Percentiles rank a stretch among this genome's conserved stretches.
These are phyloP conservation scores for Aciculosporium take DNA, from an alignment of 2,329 filamentous ascomycete species.

Conservation along the genomic window DNA sequence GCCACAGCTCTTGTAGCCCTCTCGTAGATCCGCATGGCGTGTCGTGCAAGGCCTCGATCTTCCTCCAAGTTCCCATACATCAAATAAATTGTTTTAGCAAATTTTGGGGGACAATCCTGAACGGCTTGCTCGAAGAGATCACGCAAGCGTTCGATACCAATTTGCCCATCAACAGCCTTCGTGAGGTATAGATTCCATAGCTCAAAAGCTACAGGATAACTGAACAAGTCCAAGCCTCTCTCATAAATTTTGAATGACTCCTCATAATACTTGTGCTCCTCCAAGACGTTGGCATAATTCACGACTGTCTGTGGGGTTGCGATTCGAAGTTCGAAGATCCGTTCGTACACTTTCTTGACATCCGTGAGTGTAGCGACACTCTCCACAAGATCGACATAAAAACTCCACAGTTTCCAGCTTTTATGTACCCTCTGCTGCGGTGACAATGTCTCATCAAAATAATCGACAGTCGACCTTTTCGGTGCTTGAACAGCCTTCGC, in stretches of 20 bases:
- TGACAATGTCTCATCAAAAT: conserved; percentile 87
- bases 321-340: conserved; percentile 95
- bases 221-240: conserved; percentile 92
- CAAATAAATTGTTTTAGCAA: conserved; percentile 88
- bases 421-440: conserved; percentile 97
- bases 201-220: conserved; percentile 94
- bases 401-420: conserved; percentile 98
- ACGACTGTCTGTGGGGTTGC: conserved; percentile 96
- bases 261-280: conserved; percentile 90
- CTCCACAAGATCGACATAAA: conserved; percentile 95
- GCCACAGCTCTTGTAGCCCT: conserved; percentile 86
- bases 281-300: conserved; percentile 91
- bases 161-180: conserved; percentile 91
- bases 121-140: conserved; percentile 96
- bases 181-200: conserved; percentile 97
- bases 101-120: conserved; percentile 86
- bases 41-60: conserved; percentile 81
- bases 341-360: conserved; percentile 86
- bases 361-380: conserved; percentile 84
- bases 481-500: conserved; percentile 94
- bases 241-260: conserved; percentile 98
- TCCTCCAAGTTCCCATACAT: conserved; percentile 99
- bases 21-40: conserved; percentile 99
- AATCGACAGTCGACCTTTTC: conserved; percentile 95
- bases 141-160: conserved; percentile 82